These are phyloP conservation scores for Linderniella brevidens DNA, from an alignment of 257 asterid genomes.

Conservation along the genomic window DNA sequence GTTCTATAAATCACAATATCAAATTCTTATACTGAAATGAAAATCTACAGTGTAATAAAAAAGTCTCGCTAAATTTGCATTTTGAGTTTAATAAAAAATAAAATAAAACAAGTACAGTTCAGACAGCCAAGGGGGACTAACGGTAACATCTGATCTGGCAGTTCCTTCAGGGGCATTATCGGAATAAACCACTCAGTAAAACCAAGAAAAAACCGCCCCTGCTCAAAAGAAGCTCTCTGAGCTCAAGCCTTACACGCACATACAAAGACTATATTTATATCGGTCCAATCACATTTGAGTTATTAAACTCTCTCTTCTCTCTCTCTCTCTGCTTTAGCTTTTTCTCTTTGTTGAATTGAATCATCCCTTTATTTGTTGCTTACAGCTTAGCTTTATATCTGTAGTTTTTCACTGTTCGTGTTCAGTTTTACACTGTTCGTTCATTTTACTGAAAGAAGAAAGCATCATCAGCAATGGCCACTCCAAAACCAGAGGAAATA, in stretches of 20 bases:
- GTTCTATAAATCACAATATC: too few relatives aligned
- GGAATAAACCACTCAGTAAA: constrained; percentile 18
- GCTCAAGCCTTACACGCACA: too few relatives aligned
- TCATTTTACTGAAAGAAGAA: constrained; percentile 12
- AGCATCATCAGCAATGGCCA: constrained; percentile 37
- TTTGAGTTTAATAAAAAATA: not conserved
- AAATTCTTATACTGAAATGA: too few relatives aligned
- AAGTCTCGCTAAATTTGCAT: too few relatives aligned
- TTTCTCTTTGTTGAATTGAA: not conserved
- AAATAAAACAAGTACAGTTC: constrained; percentile 20
- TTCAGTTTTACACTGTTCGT: constrained; percentile 8
- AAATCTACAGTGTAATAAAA: too few relatives aligned
- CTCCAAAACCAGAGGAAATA: constrained; percentile 80
- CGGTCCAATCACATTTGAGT: too few relatives aligned
- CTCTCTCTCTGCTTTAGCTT: too few relatives aligned
- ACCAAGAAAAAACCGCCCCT: constrained; percentile 14
- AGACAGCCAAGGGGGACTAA: constrained; percentile 20
- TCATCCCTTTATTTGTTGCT: too few relatives aligned
- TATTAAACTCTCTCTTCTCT: too few relatives aligned
- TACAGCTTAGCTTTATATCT: constrained; percentile 9
- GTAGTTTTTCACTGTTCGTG: not conserved
- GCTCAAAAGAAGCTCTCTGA: not conserved
- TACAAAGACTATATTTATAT: too few relatives aligned
- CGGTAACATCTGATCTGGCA: constrained; percentile 86
- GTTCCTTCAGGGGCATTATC: constrained; percentile 47